Evolutionary conservation across 202 grass and related monocot genomes (phyloP).

Genomic region (Bolboschoenoplectus hybrid): DNA sequence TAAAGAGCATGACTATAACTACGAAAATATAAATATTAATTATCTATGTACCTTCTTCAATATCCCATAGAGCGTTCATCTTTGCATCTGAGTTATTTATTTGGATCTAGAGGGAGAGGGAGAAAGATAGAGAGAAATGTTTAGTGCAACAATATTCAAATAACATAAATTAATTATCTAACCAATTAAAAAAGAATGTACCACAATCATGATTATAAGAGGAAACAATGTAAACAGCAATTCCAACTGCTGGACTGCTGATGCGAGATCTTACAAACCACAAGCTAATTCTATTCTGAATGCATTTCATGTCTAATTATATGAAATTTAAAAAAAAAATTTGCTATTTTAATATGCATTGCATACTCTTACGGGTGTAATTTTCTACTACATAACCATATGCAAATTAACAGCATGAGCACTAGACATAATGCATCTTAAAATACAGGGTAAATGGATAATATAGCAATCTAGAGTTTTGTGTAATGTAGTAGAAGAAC

Average conservation of each 20-base stretch:
- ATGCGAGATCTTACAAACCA: slow-evolving; percentile 64
- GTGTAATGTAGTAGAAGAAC: too few relatives aligned
- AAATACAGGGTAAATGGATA: too few relatives aligned
- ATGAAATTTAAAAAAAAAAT: too few relatives aligned
- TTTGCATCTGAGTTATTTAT: slow-evolving; percentile 69
- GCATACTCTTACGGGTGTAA: too few relatives aligned
- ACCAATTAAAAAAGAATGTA: slow-evolving; percentile 42
- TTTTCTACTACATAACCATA: too few relatives aligned
- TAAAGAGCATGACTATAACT: neutral
- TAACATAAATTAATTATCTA: slow-evolving; percentile 32
- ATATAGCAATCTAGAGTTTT: too few relatives aligned
- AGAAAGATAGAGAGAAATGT: neutral
- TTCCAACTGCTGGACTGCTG: slow-evolving; percentile 74
- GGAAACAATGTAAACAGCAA: slow-evolving; percentile 87
- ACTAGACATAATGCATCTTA: too few relatives aligned
- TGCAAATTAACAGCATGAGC: too few relatives aligned
- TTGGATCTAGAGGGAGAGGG: slow-evolving; percentile 67
- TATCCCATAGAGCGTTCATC: slow-evolving; percentile 65
- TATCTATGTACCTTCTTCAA: slow-evolving; percentile 63
- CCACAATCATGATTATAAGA: slow-evolving; percentile 96
- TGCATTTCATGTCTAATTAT: slow-evolving; percentile 47
- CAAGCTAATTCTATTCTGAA: slow-evolving; percentile 85
- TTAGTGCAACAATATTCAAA: slow-evolving; percentile 37
- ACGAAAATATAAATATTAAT: neutral
- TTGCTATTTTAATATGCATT: too few relatives aligned